These are phyloP conservation scores for Friedmanniomyces simplex DNA, from an alignment of 495 filamentous ascomycete genomes.

Conservation along the genomic window DNA sequence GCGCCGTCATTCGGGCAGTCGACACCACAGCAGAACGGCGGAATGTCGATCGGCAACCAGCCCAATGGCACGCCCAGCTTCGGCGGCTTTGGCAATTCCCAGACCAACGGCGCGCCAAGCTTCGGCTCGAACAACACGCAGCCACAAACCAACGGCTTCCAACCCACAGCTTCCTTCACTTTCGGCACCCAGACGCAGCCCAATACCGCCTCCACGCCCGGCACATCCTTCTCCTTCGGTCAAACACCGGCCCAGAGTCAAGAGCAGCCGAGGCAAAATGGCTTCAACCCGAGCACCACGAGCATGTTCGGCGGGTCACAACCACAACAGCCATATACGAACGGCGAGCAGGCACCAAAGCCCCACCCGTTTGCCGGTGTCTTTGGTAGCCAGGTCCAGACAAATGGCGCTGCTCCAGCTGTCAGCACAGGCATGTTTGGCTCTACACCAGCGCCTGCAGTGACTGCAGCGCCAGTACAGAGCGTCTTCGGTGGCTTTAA, in stretches of 20 bases:
- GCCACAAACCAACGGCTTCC: constrained; percentile 18
- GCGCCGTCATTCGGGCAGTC: constrained; percentile 5
- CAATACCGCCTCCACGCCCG: constrained; percentile 6
- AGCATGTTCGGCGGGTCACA: neutral
- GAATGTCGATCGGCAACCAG: constrained; percentile 3
- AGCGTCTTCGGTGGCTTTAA: constrained; percentile 3
- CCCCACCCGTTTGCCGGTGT: neutral
- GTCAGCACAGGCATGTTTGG: neutral
- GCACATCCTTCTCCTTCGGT: constrained; percentile 18
- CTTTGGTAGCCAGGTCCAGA: neutral
- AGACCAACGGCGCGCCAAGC: neutral
- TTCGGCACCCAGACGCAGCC: constrained; percentile 2
- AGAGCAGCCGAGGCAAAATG: constrained; percentile 3
- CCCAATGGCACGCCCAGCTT: constrained; percentile 13
- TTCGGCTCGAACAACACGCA: constrained; percentile 8
- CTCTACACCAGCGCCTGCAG: neutral
- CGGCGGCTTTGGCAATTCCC: constrained; percentile 9
- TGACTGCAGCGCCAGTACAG: neutral
- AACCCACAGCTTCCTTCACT: neutral
- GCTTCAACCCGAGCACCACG: neutral
- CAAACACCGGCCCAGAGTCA: constrained; percentile 1
- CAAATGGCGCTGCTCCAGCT: neutral
- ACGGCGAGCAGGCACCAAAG: constrained; percentile 9
- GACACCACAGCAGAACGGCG: constrained; percentile 3
- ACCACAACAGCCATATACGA: constrained; percentile 1